Evolutionary conservation across 2,329 filamentous ascomycete species (phyloP), one percentile per base, ranked within the genome.

Genomic region (Fonsecaea erecta): DNA sequence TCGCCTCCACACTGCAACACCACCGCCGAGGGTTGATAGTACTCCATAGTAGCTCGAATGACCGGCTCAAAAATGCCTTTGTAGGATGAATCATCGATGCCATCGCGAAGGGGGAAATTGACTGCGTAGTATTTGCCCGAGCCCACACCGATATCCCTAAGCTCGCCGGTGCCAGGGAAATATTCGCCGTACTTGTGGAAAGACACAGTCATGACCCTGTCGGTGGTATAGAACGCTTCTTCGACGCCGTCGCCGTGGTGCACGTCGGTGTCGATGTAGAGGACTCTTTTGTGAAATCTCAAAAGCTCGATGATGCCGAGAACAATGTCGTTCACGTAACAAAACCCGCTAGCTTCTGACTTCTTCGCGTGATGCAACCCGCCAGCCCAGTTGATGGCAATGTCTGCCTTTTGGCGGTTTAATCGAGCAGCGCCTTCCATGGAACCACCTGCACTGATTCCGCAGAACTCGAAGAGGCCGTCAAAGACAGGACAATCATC

Each of bases 281-380:
- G 81, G 12, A 89, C 86, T 66, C 86, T 82, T 71, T 86, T 83
- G 72, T 88, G 86, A 75, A 86, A 87, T 61, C 86, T 83, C 16
- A 89, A 79, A 40, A 89, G 81, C 73, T 89, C 86, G 63, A 88
- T 83, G 70, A 89, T 89, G 52, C 85, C 86, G 37, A 89, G 83
- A 18, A 89, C 86, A 71, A 89, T 89, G 72, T 89, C 86, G 77
- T 99, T 99, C 80, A 98, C 94, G 78, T 99, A 99, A 80, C 95
- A 99, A 77, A 99, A 99, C 0, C 95, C 95, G 53, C 91, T 95
- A 0, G 95, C 94, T 79, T 97, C 93, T 63, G 90, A 90, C 77
- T 94, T 95, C 78, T 98, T 97, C 43, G 95, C 95, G 75, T 99
- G 95, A 77, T 99, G 95, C 46, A 99, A 86, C 51, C 95, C 95